These are phyloP conservation scores for Lasiosphaeria ovina DNA, from an alignment of 495 filamentous ascomycete genomes.

Conservation along the genomic window DNA sequence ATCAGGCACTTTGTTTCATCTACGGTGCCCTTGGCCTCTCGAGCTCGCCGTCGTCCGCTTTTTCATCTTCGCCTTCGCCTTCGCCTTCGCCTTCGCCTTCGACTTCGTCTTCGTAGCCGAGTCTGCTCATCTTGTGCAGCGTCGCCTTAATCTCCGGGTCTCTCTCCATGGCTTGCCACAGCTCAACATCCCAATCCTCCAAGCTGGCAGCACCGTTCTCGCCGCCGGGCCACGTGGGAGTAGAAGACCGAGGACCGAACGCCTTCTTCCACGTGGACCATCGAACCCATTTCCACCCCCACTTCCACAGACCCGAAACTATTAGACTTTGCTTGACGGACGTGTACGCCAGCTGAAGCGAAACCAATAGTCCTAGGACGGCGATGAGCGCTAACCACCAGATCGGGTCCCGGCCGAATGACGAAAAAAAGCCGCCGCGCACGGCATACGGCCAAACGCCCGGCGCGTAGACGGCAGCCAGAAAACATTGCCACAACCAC, in stretches of 20 bases:
- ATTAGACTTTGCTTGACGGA: conserved; percentile 36
- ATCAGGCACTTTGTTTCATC: neutral
- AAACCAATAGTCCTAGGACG: conserved; percentile 32
- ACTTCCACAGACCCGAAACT: conserved; percentile 37
- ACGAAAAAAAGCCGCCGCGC: conserved; percentile 58
- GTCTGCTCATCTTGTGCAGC: conserved; percentile 29
- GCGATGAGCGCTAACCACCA: conserved; percentile 74
- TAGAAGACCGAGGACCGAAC: conserved; percentile 42
- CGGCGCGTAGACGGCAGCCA: conserved; percentile 60
- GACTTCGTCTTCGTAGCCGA: conserved; percentile 14
- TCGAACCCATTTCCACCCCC: conserved; percentile 40
- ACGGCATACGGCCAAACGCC: conserved; percentile 69
- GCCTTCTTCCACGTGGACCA: conserved; percentile 67
- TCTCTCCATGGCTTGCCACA: conserved; percentile 48
- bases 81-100: conserved; percentile 12
- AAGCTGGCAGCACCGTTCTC: conserved; percentile 22
- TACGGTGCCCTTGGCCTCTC: neutral
- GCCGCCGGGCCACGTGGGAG: conserved; percentile 10
- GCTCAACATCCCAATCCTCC: conserved; percentile 46
- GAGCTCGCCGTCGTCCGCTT: conserved; percentile 8
- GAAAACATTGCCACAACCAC: conserved; percentile 71
- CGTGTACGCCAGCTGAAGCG: conserved; percentile 36
- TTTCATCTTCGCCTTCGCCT: conserved; percentile 9
- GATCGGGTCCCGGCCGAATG: conserved; percentile 65
- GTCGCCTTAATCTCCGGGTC: conserved; percentile 33